phyloP scores from a whole-genome alignment of 75 land plant genomes.

The Selaginella moellendorffii region DNA sequence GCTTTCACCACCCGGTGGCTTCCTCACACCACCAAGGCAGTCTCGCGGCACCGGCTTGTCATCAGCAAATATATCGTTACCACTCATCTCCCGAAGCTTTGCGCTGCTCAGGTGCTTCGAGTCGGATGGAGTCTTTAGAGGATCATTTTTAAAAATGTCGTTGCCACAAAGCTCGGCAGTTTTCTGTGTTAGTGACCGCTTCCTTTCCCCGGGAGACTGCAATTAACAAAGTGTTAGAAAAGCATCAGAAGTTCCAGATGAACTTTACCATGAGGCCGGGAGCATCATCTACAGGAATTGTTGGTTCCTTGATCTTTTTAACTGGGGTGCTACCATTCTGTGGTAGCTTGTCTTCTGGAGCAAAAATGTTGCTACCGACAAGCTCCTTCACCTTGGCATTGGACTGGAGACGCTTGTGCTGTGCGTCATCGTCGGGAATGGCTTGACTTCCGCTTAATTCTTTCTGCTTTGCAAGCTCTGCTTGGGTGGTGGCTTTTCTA shows the following conservation, averaged over 20 bases:
- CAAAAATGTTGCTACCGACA: constrained; percentile 78
- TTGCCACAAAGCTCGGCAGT: constrained; percentile 59
- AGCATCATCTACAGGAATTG: background rate
- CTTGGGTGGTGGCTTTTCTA: constrained; percentile 58
- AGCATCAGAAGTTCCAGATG: background rate
- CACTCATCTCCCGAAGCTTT: constrained; percentile 38
- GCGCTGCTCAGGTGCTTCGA: constrained; percentile 19
- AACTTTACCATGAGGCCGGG: background rate
- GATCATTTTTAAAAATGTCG: constrained; percentile 27
- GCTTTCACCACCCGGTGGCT: constrained; percentile 94
- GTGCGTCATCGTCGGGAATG: constrained; percentile 31
- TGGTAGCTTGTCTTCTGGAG: constrained; percentile 41
- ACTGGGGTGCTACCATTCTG: constrained; percentile 18
- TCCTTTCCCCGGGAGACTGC: background rate
- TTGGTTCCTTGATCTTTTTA: constrained; percentile 19
- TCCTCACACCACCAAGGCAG: constrained; percentile 58
- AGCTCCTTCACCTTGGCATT: constrained; percentile 68
- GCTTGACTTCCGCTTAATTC: constrained; percentile 71
- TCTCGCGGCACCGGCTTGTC: constrained; percentile 36
- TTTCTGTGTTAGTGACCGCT: constrained; percentile 41
- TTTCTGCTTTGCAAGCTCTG: constrained; percentile 87
- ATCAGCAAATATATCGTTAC: constrained; percentile 41
- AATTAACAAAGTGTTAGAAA: background rate
- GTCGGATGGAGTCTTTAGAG: constrained; percentile 12
- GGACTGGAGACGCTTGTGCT: constrained; percentile 36